Evolutionary conservation across 2,329 filamentous ascomycete species (phyloP), one percentile per base, ranked within the genome.

Genomic region (Alternaria alternata): DNA sequence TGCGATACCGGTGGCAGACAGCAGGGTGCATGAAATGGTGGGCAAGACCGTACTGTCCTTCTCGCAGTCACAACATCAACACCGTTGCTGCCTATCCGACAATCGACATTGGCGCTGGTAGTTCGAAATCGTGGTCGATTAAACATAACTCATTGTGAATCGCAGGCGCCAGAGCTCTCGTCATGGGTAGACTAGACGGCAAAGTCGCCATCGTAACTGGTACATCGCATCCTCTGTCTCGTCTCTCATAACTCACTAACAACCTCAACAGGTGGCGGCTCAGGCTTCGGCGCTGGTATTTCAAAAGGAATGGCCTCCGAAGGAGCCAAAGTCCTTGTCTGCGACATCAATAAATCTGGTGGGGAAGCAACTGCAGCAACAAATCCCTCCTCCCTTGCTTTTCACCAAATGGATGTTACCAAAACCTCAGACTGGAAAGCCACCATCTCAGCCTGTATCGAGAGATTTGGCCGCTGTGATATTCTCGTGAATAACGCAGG

Each of bases 271-370:
- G 86, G 88, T 48, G 88, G 81, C 7, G 87, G 86, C 3, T 86
- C 85, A 11, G 88, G 88, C 2, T 91, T 91, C 65, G 88, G 88
- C 55, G 86, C 84, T 57, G 87, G 84, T 34, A 89, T 90, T 53
- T 85, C 84, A 0, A 79, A 82, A 55, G 85, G 85, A 55, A 89
- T 89, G 73, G 81, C 83, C 6, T 72, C 82, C 24, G 87, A 90
- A 76, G 88, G 88, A 39, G 84, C 83, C 51, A 83, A 83, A 63
- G 87, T 90, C 34, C 74, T 90, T 51, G 84, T 91, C 54, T 86
- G 86, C 2, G 88, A 91, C 73, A 81, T 91, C 60, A 85, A 86
- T 30, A 77, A 83, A 16, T 76, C 81, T 5, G 82, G 83, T 0
- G 88, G 87, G 2, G 75, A 80, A 57, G 80, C 83, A 1, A 86